phyloP scores from a whole-genome alignment of 805 yeast species.

The Sugiyamaella boreocaroliniensis region DNA sequence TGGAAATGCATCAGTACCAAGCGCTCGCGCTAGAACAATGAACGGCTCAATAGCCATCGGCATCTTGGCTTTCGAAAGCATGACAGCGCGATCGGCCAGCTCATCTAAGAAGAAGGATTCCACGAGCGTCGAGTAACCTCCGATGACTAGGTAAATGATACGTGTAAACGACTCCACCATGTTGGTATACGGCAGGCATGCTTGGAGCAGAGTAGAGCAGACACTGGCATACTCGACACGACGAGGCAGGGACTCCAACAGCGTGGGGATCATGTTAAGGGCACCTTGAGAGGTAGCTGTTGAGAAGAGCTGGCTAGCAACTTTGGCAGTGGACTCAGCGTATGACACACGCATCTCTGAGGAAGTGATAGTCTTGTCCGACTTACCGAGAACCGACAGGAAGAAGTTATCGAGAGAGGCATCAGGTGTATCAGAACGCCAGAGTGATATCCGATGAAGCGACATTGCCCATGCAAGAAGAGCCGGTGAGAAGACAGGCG shows the following conservation, averaged over 20 bases:
- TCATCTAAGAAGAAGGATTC: conserved; percentile 43
- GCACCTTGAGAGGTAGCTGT: conserved; percentile 9
- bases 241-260: conserved; percentile 6
- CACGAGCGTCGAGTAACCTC: conserved; percentile 39
- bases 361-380: neutral
- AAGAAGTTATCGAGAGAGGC: neutral
- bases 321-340: neutral
- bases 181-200: conserved; percentile 45
- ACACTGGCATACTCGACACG: conserved; percentile 8
- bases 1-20: conserved; percentile 61
- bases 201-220: conserved; percentile 21
- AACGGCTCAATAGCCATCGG: conserved; percentile 61
- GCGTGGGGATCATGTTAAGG: neutral
- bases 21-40: conserved; percentile 46
- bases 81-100: conserved; percentile 39
- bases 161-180: conserved; percentile 41
- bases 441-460: conserved; percentile 21
- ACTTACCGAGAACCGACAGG: neutral
- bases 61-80: conserved; percentile 62
- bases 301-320: neutral
- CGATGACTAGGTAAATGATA: conserved; percentile 38
- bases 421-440: conserved; percentile 16
- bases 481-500: conserved; percentile 11
- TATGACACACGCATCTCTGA: neutral
- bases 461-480: conserved; percentile 28